Conservation (phyloP, 148 eudicot genomes). For the Vaccinium corymbosum region DNA sequence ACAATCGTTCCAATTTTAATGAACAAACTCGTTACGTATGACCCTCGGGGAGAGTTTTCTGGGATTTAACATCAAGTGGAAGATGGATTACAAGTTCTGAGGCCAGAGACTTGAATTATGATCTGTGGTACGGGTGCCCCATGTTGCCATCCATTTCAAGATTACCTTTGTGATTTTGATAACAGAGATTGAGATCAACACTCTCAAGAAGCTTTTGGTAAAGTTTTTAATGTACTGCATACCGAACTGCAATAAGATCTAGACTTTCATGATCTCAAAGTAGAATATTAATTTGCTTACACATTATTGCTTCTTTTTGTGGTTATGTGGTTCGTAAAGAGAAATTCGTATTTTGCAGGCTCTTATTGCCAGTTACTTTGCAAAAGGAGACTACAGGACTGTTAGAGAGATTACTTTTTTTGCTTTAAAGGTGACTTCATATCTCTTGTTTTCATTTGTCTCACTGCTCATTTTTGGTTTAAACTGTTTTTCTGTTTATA, state of each 20-base stretch:
- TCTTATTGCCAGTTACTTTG: slow-evolving; percentile 68
- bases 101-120: neutral
- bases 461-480: neutral
- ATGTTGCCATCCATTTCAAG: neutral
- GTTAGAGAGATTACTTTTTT: slow-evolving; percentile 64
- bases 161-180: neutral
- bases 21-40: neutral
- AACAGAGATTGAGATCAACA: neutral
- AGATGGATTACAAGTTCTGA: neutral
- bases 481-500: neutral
- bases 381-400: slow-evolving; percentile 59
- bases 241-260: neutral
- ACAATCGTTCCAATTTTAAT: neutral
- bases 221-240: neutral
- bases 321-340: slow-evolving; percentile 4
- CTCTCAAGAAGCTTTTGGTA: neutral
- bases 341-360: slow-evolving; percentile 44
- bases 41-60: neutral
- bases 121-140: neutral
- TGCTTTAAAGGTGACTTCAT: slow-evolving; percentile 57
- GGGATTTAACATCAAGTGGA: neutral
- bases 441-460: neutral
- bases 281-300: neutral
- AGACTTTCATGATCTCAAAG: neutral
- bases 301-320: neutral